Conservation (phyloP, 495 filamentous ascomycete species). For the Penicillium manginii region DNA sequence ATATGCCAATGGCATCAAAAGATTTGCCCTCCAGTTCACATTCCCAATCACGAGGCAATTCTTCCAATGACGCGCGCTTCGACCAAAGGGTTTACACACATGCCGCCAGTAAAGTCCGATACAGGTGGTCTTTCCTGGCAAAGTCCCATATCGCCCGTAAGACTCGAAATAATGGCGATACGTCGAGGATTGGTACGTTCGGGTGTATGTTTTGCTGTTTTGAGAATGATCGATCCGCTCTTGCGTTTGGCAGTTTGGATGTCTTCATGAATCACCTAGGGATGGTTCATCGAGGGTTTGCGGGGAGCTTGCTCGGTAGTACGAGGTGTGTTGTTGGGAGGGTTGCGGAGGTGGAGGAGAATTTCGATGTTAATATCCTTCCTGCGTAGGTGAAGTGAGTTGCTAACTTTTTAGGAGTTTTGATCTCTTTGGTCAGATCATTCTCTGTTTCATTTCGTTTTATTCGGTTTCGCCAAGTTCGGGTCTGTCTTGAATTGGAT, state of each 20-base stretch:
- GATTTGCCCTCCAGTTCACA: not conserved
- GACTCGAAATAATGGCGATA: not conserved
- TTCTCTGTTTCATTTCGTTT: too few relatives aligned
- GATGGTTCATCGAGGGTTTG: conserved; percentile 29
- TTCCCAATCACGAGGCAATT: conserved; percentile 9
- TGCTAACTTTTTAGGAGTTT: not conserved
- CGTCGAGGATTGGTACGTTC: conserved; percentile 27
- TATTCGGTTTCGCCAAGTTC: too few relatives aligned
- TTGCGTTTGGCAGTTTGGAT: conserved; percentile 41
- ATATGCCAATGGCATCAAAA: conserved; percentile 27
- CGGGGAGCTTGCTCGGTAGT: conserved; percentile 24
- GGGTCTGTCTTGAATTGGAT: too few relatives aligned
- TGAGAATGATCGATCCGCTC: conserved; percentile 35
- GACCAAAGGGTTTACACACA: conserved; percentile 36
- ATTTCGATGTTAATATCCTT: conserved; percentile 47
- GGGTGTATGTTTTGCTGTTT: conserved; percentile 54
- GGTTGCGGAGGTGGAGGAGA: conserved; percentile 33
- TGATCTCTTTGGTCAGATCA: not conserved
- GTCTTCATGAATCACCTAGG: conserved; percentile 49
- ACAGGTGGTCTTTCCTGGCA: conserved; percentile 54
- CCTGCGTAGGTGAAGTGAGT: conserved; percentile 1
- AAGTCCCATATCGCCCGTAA: conserved; percentile 48
- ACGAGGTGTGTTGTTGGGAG: conserved; percentile 39
- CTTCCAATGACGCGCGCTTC: conserved; percentile 8
- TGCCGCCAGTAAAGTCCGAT: conserved; percentile 41